phyloP scores from a whole-genome alignment of 176 grass and related monocot species.

The Oryza coarctata region DNA sequence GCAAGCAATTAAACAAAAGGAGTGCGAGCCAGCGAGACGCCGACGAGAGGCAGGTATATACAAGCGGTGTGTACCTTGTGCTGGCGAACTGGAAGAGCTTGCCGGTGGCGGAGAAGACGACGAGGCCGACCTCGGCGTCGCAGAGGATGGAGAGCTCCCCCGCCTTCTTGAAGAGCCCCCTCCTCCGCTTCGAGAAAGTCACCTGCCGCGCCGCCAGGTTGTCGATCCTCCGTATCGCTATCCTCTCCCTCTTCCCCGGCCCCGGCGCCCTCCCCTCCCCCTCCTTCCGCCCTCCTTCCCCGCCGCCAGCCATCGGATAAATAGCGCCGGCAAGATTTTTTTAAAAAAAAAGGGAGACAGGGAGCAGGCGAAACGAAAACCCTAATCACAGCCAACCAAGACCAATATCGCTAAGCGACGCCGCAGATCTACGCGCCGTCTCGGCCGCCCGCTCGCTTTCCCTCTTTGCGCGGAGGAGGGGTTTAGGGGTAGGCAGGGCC shows the following conservation, averaged over 20 bases:
- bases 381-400: slow-evolving; percentile 7
- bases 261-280: background rate
- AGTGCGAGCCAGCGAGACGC: background rate
- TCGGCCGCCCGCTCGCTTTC: background rate
- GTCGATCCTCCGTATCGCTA: slow-evolving; percentile 73
- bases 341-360: background rate
- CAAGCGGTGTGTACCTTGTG: slow-evolving; percentile 67
- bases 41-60: too few relatives aligned
- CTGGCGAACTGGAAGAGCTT: slow-evolving; percentile 65
- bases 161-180: slow-evolving; percentile 85
- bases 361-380: slow-evolving; percentile 8
- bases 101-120: slow-evolving; percentile 78
- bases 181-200: slow-evolving; percentile 79
- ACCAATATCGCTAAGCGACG: too few relatives aligned
- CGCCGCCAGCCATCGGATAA: background rate
- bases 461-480: slow-evolving; percentile 17
- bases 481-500: too few relatives aligned
- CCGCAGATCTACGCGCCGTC: slow-evolving; percentile 42
- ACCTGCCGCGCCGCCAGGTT: slow-evolving; percentile 72
- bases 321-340: background rate
- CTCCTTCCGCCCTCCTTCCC: background rate
- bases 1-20: background rate
- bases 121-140: slow-evolving; percentile 74
- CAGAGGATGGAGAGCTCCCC: slow-evolving; percentile 84
- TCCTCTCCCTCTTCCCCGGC: slow-evolving; percentile 72